Conservation (phyloP, 2,329 filamentous ascomycete species). For the Alternaria rosae region DNA sequence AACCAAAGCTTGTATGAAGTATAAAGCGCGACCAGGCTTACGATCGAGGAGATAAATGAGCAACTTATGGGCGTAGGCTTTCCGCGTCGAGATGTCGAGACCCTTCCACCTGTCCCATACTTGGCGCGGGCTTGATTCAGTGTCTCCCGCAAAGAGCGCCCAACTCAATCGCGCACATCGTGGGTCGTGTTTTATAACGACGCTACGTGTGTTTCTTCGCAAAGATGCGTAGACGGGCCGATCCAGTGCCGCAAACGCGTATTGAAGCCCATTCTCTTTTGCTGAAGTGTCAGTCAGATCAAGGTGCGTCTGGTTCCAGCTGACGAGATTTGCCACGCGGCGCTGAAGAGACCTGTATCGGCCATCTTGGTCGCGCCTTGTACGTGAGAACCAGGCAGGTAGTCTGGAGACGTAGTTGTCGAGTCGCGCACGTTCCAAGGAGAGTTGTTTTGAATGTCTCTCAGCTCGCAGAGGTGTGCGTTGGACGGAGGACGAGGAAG, state of each 20-base stretch:
- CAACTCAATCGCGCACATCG: constrained; percentile 18
- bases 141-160: constrained; percentile 19
- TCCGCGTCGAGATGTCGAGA: constrained; percentile 21
- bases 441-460: constrained; percentile 10
- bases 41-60: constrained; percentile 43
- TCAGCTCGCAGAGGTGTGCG: constrained; percentile 2
- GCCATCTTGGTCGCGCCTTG: constrained; percentile 20
- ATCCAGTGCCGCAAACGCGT: constrained; percentile 40
- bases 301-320: constrained; percentile 14
- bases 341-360: constrained; percentile 41
- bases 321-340: constrained; percentile 28
- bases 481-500: constrained; percentile 3
- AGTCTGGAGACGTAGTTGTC: constrained; percentile 17
- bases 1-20: constrained; percentile 36
- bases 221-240: constrained; percentile 25
- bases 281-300: constrained; percentile 12
- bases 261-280: constrained; percentile 8
- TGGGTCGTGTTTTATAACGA: constrained; percentile 32
- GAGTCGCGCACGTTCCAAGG: constrained; percentile 14
- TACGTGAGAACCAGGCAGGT: background rate
- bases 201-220: constrained; percentile 19
- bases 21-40: constrained; percentile 34
- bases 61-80: constrained; percentile 25
- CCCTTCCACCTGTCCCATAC: constrained; percentile 29
- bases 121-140: constrained; percentile 11